phyloP scores from a whole-genome alignment of 192 early-diverging fungal genomes.

The Coemansia sp. region DNA sequence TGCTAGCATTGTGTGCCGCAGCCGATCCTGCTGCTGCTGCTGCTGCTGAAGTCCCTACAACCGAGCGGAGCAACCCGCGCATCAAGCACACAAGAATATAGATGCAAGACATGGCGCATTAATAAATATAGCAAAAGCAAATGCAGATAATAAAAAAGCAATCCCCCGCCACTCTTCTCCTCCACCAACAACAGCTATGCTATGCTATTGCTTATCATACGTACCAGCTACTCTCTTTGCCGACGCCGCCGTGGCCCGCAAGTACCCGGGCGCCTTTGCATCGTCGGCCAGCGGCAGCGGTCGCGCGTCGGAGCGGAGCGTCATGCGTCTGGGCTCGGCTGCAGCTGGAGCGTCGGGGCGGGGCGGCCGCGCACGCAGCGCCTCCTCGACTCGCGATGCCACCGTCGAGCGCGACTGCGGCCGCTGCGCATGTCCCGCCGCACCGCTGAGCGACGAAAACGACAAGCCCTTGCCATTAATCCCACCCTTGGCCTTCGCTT shows the following conservation, averaged over 20 bases:
- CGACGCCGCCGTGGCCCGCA: conserved; percentile 47
- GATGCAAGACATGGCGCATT: no score
- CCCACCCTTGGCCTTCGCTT: no score
- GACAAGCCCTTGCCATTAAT: conserved; percentile 31
- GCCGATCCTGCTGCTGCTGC: conserved; percentile 15
- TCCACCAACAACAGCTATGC: no score
- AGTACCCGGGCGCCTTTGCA: conserved; percentile 30
- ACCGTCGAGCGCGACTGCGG: conserved; percentile 39
- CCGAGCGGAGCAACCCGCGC: no score
- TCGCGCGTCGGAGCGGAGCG: conserved; percentile 32
- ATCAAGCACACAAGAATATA: no score
- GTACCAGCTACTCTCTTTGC: conserved; percentile 34
- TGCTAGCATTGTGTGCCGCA: conserved; percentile 19
- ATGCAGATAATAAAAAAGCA: neutral
- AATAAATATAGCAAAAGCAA: no score
- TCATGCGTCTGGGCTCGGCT: conserved; percentile 30
- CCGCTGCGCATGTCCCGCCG: conserved; percentile 24
- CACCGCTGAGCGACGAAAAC: conserved; percentile 38
- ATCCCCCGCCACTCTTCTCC: no score
- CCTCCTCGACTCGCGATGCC: conserved; percentile 47
- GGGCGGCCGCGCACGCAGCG: conserved; percentile 30
- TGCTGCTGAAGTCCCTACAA: no score
- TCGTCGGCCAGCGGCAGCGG: neutral
- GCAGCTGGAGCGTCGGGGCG: conserved; percentile 14
- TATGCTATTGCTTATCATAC: neutral